phyloP scores from a whole-genome alignment of 2,329 filamentous ascomycete species.

The Coniochaeta pulveracea region DNA sequence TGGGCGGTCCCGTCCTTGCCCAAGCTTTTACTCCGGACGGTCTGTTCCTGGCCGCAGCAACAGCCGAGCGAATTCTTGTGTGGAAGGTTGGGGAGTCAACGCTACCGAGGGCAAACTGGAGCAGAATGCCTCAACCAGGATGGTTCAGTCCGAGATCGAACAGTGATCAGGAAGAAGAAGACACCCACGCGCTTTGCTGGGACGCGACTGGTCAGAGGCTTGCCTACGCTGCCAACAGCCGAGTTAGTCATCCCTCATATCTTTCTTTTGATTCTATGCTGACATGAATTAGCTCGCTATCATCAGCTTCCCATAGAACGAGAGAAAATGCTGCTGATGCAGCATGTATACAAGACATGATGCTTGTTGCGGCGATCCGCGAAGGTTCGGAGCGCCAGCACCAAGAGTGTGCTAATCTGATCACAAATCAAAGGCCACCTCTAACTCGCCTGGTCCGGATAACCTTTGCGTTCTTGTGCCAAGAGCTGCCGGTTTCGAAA shows the following conservation, averaged over 20 bases:
- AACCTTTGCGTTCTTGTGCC: too few species aligned
- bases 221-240: constrained; percentile 51
- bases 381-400: too few species aligned
- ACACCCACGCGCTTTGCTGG: constrained; percentile 51
- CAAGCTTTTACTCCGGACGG: constrained; percentile 54
- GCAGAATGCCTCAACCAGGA: constrained; percentile 38
- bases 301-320: constrained; percentile 16
- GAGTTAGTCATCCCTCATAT: constrained; percentile 31
- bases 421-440: too few species aligned
- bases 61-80: constrained; percentile 45
- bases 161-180: constrained; percentile 44
- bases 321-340: too few species aligned
- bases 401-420: too few species aligned
- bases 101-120: constrained; percentile 51
- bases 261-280: constrained; percentile 5
- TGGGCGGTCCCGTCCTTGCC: constrained; percentile 44
- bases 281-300: constrained; percentile 16
- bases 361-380: too few species aligned
- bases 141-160: constrained; percentile 47
- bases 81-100: constrained; percentile 52
- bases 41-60: constrained; percentile 50
- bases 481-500: too few species aligned
- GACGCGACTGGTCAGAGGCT: constrained; percentile 50
- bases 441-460: too few species aligned
- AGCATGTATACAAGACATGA: background rate